Conservation (phyloP, 1,284 basidiomycete genomes). For the Apiotrichum laibachii region DNA sequence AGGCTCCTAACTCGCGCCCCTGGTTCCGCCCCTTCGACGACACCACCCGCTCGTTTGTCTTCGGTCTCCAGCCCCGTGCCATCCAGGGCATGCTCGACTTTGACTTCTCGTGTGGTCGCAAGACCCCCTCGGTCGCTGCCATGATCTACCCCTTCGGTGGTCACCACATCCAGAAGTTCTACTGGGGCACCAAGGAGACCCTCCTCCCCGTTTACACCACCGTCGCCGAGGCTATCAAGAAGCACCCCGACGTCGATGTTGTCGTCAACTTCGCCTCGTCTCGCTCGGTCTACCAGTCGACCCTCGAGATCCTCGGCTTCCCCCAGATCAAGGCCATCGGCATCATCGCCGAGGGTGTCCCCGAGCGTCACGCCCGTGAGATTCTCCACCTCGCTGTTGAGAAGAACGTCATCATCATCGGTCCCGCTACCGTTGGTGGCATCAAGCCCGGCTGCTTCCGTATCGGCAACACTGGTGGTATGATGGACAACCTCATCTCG, state of each 20-base stretch:
- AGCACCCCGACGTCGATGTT: constrained; percentile 95
- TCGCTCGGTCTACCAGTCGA: constrained; percentile 90
- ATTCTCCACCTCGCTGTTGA: constrained; percentile 84
- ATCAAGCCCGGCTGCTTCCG: constrained; percentile 99
- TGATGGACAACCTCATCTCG: constrained; percentile 99
- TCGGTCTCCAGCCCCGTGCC: constrained; percentile 96
- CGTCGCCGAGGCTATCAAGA: constrained; percentile 85
- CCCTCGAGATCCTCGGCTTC: constrained; percentile 79
- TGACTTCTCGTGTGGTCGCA: constrained; percentile 94
- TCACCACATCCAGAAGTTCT: constrained; percentile 99
- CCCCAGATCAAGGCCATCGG: constrained; percentile 79
- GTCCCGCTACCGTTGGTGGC: constrained; percentile 97
- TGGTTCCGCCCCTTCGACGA: constrained; percentile 87
- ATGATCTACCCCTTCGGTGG: constrained; percentile 99
- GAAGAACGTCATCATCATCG: constrained; percentile 91
- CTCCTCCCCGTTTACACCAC: constrained; percentile 95
- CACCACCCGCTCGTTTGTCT: constrained; percentile 90
- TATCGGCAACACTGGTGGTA: constrained; percentile 98
- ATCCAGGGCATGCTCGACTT: constrained; percentile 99
- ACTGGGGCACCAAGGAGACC: constrained; percentile 99
- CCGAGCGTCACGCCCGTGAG: constrained; percentile 94
- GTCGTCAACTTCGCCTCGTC: constrained; percentile 98
- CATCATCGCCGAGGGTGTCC: constrained; percentile 97
- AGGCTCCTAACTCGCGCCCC: constrained; percentile 59
- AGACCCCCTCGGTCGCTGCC: constrained; percentile 90